These are phyloP conservation scores for Peniophora sp. DNA, from an alignment of 1,284 basidiomycete genomes.

Conservation along the genomic window DNA sequence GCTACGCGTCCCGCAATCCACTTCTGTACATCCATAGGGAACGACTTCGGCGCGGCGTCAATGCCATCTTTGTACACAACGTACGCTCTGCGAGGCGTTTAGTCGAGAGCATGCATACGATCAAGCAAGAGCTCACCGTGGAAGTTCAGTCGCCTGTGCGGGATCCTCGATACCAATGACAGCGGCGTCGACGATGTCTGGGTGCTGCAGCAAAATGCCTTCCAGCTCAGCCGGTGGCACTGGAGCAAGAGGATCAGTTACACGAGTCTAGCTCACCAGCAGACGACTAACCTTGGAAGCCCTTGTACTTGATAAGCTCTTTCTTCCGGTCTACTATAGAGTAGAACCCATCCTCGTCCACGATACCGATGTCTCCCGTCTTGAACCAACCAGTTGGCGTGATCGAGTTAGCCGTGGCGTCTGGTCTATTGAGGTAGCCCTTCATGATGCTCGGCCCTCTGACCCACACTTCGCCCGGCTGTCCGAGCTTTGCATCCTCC, in stretches of 20 bases:
- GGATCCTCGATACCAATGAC: constrained; percentile 63
- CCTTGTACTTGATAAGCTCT: constrained; percentile 81
- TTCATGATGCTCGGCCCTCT: constrained; percentile 78
- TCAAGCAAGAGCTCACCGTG: constrained; percentile 45
- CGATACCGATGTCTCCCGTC: constrained; percentile 69
- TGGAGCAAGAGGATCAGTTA: constrained; percentile 16
- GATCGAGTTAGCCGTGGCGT: constrained; percentile 60
- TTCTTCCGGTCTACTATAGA: constrained; percentile 67
- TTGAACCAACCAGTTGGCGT: constrained; percentile 76
- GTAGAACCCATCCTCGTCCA: constrained; percentile 58
- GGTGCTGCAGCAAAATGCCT: constrained; percentile 62
- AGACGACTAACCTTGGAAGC: constrained; percentile 21
- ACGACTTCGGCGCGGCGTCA: constrained; percentile 27
- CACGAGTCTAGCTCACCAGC: too few relatives aligned
- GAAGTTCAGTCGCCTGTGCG: constrained; percentile 68
- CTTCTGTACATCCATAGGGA: constrained; percentile 41
- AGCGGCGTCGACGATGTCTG: constrained; percentile 63
- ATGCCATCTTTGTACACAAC: constrained; percentile 45
- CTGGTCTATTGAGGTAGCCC: constrained; percentile 61
- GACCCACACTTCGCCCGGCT: constrained; percentile 77
- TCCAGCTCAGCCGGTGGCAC: constrained; percentile 84
- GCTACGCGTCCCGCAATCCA: constrained; percentile 64
- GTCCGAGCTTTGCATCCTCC: constrained; percentile 44
- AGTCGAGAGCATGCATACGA: background rate
- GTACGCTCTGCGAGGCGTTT: constrained; percentile 46